Percentiles rank a stretch among this genome's conserved stretches.
Conservation (phyloP, 2,329 filamentous ascomycete genomes). For the Claviceps pusilla region DNA sequence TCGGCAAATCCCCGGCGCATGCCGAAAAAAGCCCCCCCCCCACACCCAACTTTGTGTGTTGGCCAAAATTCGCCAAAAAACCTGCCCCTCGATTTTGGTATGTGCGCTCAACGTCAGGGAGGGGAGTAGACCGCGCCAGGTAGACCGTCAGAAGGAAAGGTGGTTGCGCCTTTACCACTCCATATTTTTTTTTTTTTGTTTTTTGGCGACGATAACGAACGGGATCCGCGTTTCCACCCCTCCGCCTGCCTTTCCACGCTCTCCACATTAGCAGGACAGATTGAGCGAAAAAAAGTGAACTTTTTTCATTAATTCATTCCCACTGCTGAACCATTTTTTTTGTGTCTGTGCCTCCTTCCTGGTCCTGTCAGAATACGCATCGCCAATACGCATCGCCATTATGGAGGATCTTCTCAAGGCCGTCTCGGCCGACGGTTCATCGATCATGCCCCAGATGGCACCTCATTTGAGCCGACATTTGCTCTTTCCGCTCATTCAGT, state of each 20-base stretch:
- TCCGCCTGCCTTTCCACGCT: neutral
- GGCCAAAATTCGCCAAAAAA: constrained; percentile 26
- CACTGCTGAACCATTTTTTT: no score
- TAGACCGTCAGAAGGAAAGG: neutral
- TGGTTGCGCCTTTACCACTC: constrained; percentile 4
- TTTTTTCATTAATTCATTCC: neutral
- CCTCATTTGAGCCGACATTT: constrained; percentile 88
- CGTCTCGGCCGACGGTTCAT: constrained; percentile 52
- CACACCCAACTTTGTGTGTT: constrained; percentile 23
- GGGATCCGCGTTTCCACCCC: neutral
- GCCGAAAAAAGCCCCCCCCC: constrained; percentile 9
- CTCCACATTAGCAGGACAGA: neutral
- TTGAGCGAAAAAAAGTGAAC: neutral
- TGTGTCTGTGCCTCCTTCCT: neutral
- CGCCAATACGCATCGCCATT: constrained; percentile 9
- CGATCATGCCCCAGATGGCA: constrained; percentile 77
- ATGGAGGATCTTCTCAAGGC: constrained; percentile 32
- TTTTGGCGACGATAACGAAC: constrained; percentile 1
- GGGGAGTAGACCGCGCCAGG: neutral
- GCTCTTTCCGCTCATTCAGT: constrained; percentile 92
- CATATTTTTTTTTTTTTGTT: neutral
- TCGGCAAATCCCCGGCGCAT: constrained; percentile 21
- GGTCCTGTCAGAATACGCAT: neutral
- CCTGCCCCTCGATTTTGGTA: constrained; percentile 25
- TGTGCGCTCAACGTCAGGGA: constrained; percentile 8